Percentiles rank a stretch among this genome's conserved stretches.
Conservation (phyloP, 768 basidiomycete species). For the Phlebiopsis gigantea region DNA sequence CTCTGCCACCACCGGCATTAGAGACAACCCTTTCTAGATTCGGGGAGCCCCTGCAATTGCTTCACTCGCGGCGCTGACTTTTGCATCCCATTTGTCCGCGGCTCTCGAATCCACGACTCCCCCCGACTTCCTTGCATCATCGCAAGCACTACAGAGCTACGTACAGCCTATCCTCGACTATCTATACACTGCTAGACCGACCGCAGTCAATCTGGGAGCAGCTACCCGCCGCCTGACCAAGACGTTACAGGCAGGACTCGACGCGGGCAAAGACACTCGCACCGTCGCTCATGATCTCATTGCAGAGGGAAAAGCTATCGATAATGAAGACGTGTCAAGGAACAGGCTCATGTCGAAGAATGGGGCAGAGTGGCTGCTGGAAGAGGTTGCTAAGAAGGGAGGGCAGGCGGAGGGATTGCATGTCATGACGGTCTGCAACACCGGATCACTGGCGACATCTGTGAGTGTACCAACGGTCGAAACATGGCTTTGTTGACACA, state of each 20-base stretch:
- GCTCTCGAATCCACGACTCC: conserved; percentile 40
- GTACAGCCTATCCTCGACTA: conserved; percentile 59
- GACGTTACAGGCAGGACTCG: conserved; percentile 34
- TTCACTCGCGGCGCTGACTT: conserved; percentile 79
- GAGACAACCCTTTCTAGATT: conserved; percentile 36
- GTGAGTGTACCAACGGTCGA: conserved; percentile 37
- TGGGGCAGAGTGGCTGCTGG: conserved; percentile 82
- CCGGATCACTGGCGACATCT: conserved; percentile 93
- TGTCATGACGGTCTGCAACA: conserved; percentile 93
- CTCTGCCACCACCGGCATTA: not conserved
- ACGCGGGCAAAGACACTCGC: conserved; percentile 37
- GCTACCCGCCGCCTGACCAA: conserved; percentile 69
- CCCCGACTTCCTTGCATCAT: conserved; percentile 53
- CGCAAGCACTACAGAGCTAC: conserved; percentile 45
- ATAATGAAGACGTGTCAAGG: conserved; percentile 81
- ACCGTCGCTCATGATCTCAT: conserved; percentile 53
- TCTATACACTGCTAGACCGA: conserved; percentile 86
- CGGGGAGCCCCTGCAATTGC: conserved; percentile 95
- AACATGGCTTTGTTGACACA: not conserved
- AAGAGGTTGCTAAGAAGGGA: conserved; percentile 38
- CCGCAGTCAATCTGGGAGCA: conserved; percentile 91
- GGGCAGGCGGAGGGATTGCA: conserved; percentile 51
- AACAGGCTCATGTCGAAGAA: conserved; percentile 81
- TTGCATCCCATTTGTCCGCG: conserved; percentile 59
- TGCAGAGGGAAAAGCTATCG: conserved; percentile 67